Evolutionary conservation across 257 asterid species (phyloP).

Genomic region (Mitragyna speciosa): DNA sequence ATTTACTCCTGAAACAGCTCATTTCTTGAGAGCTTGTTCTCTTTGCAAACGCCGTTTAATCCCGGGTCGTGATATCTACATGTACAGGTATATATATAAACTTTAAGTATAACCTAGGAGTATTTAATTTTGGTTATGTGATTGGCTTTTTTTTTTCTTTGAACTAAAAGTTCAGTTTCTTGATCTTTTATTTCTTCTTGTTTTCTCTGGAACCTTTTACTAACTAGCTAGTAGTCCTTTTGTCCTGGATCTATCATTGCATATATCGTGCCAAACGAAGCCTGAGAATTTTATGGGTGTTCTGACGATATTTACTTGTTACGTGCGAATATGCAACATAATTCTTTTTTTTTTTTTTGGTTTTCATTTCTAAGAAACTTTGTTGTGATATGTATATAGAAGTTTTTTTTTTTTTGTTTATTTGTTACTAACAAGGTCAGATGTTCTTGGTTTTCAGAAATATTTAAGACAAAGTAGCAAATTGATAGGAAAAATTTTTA

Average conservation of each 20-base stretch:
- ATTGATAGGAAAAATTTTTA: not conserved
- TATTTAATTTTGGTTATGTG: not conserved
- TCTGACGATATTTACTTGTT: not conserved
- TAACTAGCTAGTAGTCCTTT: not conserved
- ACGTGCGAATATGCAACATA: not conserved
- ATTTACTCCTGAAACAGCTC: slow-evolving; percentile 36
- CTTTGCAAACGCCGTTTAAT: slow-evolving; percentile 69
- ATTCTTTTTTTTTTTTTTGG: not conserved
- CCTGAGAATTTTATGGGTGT: not conserved
- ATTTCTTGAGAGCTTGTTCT: slow-evolving; percentile 63
- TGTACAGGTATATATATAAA: slow-evolving; percentile 56
- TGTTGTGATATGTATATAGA: not conserved
- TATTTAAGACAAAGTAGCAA: too few species aligned
- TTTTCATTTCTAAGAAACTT: not conserved
- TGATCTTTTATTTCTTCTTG: too few species aligned
- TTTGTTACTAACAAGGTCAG: not conserved
- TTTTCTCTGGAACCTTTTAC: not conserved
- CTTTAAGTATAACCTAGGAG: too few species aligned
- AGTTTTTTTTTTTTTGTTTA: not conserved
- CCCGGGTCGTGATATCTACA: slow-evolving; percentile 78
- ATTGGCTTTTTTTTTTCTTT: not conserved
- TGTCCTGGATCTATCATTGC: not conserved
- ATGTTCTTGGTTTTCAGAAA: not conserved
- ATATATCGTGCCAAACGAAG: not conserved
- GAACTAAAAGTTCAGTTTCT: not conserved